phyloP scores from a whole-genome alignment of 2,329 filamentous ascomycete species.

The Claviceps sp. region DNA sequence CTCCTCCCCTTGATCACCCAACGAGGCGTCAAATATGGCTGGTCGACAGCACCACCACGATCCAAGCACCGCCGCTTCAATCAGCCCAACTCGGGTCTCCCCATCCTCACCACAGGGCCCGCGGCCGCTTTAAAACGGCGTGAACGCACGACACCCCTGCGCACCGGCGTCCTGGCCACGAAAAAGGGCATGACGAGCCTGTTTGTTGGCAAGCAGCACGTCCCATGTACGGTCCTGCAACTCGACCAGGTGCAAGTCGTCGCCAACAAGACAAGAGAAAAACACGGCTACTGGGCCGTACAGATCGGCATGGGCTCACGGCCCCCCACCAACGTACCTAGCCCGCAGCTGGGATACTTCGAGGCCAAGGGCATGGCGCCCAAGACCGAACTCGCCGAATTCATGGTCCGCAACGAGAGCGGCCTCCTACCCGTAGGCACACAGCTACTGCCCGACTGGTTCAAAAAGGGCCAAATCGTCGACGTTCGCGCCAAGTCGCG shows the following conservation, averaged over 20 bases:
- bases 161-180: constrained; percentile 70
- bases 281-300: constrained; percentile 87
- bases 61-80: constrained; percentile 47
- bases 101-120: constrained; percentile 41
- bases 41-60: constrained; percentile 41
- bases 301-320: constrained; percentile 73
- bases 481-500: constrained; percentile 68
- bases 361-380: constrained; percentile 69
- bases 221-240: constrained; percentile 83
- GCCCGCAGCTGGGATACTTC: constrained; percentile 78
- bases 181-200: constrained; percentile 96
- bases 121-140: constrained; percentile 47
- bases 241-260: constrained; percentile 86
- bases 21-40: constrained; percentile 45
- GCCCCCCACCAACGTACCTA: constrained; percentile 61
- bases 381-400: constrained; percentile 75
- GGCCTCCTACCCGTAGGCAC: constrained; percentile 68
- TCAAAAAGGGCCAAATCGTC: constrained; percentile 78
- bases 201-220: constrained; percentile 66
- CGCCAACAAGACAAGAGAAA: constrained; percentile 65
- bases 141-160: constrained; percentile 45
- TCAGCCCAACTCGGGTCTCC: constrained; percentile 41
- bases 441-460: constrained; percentile 76
- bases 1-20: constrained; percentile 32
- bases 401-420: constrained; percentile 60